Base-by-base conservation (phyloP, 73 alveolate species). In the Blepharisma stoltei region DNA sequence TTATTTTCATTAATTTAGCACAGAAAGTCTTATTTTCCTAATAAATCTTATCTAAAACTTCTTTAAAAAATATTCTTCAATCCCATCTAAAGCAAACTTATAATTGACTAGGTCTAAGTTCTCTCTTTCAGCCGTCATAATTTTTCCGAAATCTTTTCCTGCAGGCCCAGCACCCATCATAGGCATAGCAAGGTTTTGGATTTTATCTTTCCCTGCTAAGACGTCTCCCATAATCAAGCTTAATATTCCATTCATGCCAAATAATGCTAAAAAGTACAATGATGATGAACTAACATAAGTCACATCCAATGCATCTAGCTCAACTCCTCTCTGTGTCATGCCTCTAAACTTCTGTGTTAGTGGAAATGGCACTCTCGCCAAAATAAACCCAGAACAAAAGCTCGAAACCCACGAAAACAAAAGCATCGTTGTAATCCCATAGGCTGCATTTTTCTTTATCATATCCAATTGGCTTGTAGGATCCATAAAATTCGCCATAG, bases 251-350 rank as follows among this genome's bases (percentile, higher is more conserved):
- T 79, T 69, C 23, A 79, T 67, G 9, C 83, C 88, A 54, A 81
- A 81, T 67, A 81, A 25, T 83, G 80, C 54, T 32, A 84, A 71
- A 81, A 84, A 84, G 75, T 80, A 84, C 46, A 78, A 54, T 38
- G 88, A 78, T 6, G 71, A 37, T 67, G 88, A 78, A 84, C 83
- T 55, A 70, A 84, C 86, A 76, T 84, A 84, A 76, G 88, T 81
- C 66, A 84, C 91, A 80, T 84, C 88, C 21, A 84, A 80, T 69
- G 85, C 85, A 49, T 53, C 18, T 23, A 84, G 67, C 50, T 84
- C 88, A 21, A 84, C 83, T 53, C 91, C 91, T 49, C 89, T 78
- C 23, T 84, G 71, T 25, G 80, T 76, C 91, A 84, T 84, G 44
- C 71, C 37, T 84, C 91, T 84, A 54, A 84, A 84, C 60, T 80